A percentile compares a stretch with the other conserved stretches of the same genome.
Evolutionary conservation across 192 early-diverging fungal species (phyloP).

Genomic region (Linnemannia hyalina): DNA sequence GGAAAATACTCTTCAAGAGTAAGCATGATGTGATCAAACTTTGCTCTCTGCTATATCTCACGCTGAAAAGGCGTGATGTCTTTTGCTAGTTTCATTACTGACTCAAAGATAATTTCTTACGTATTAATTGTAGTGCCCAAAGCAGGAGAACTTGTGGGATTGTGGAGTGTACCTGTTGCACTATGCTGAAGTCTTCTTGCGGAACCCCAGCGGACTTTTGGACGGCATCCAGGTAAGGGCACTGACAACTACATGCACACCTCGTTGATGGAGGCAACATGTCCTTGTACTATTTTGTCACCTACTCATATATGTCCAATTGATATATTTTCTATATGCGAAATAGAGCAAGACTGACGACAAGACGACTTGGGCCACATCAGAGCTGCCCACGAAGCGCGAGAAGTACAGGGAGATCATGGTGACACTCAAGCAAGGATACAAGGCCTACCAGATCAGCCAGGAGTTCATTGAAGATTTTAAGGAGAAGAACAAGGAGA

Average conservation of each 20-base stretch:
- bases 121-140: constrained; percentile 62
- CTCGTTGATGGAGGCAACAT: no score
- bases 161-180: constrained; percentile 89
- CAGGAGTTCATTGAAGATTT: constrained; percentile 28
- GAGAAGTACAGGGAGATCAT: constrained; percentile 37
- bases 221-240: constrained; percentile 31
- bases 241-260: not conserved
- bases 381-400: constrained; percentile 30
- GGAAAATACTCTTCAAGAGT: constrained; percentile 50
- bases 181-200: constrained; percentile 80
- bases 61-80: no score
- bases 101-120: not conserved
- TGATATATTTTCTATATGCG: not conserved
- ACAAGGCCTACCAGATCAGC: constrained; percentile 27
- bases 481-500: constrained; percentile 34
- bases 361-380: constrained; percentile 23
- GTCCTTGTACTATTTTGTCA: not conserved
- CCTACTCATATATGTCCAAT: not conserved
- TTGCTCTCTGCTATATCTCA: not conserved
- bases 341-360: constrained; percentile 39
- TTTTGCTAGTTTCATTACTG: no score
- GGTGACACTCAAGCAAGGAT: constrained; percentile 18
- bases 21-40: not conserved
- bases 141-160: constrained; percentile 85
- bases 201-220: constrained; percentile 17